A percentile compares a stretch with the other conserved stretches of the same genome.
These are phyloP conservation scores for Rhynchosporium graminicola DNA, from an alignment of 2,329 filamentous ascomycete species.

Conservation along the genomic window DNA sequence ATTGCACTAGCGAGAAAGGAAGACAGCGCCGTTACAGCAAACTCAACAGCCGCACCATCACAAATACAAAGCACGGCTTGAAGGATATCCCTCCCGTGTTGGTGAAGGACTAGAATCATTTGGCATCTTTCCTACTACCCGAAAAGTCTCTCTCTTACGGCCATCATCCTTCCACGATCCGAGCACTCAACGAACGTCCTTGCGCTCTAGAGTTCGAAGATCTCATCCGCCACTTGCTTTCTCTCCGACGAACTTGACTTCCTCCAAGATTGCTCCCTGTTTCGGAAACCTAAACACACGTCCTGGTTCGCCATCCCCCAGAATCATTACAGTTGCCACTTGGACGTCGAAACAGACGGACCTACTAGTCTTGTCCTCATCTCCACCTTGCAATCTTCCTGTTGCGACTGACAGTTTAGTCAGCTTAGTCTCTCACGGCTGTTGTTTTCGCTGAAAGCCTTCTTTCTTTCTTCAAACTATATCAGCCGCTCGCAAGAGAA, in stretches of 20 bases:
- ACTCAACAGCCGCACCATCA: conserved; percentile 10
- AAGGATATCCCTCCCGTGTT: conserved; percentile 1
- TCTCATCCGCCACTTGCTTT: conserved; percentile 25
- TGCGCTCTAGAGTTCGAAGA: conserved; percentile 29
- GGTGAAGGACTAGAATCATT: conserved; percentile 15
- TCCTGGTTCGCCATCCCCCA: conserved; percentile 16
- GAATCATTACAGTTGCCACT: conserved; percentile 26
- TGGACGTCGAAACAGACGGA: conserved; percentile 39
- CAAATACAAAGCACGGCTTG: background rate
- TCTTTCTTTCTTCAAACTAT: conserved; percentile 28
- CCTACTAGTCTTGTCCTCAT: conserved; percentile 24
- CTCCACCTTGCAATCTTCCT: conserved; percentile 29
- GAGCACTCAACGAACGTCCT: conserved; percentile 29
- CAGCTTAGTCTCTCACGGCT: conserved; percentile 29
- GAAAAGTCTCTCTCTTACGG: conserved; percentile 12
- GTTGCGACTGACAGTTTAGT: conserved; percentile 31
- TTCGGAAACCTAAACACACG: conserved; percentile 35
- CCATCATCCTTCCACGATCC: conserved; percentile 27
- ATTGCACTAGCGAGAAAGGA: conserved; percentile 8
- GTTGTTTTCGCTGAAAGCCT: conserved; percentile 26
- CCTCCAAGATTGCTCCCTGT: conserved; percentile 39
- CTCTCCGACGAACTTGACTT: conserved; percentile 21
- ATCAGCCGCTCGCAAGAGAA: conserved; percentile 35
- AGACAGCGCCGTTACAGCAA: conserved; percentile 15
- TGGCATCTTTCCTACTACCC: conserved; percentile 1